These are phyloP conservation scores for Malania oleifera DNA, from an alignment of 164 flowering plant genomes.

Conservation along the genomic window DNA sequence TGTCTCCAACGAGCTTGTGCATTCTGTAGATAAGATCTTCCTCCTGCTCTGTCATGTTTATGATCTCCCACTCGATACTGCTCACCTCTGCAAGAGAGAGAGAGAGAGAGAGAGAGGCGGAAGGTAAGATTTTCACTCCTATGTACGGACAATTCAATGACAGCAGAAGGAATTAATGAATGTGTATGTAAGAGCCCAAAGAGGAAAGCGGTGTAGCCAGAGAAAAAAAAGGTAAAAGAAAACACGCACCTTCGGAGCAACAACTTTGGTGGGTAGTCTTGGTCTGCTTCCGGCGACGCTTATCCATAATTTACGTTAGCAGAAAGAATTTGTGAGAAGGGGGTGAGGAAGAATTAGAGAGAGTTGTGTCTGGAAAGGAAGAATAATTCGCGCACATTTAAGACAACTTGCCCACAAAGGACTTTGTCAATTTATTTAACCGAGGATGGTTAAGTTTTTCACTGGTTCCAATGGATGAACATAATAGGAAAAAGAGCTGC, in stretches of 20 bases:
- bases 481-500: conserved; percentile 12
- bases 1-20: conserved; percentile 76
- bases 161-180: neutral
- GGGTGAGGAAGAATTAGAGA: neutral
- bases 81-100: conserved; percentile 48
- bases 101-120: neutral
- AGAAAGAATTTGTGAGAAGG: neutral
- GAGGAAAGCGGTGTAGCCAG: neutral
- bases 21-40: conserved; percentile 78
- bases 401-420: no score
- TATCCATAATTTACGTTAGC: conserved; percentile 27
- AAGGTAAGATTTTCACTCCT: no score
- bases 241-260: conserved; percentile 34
- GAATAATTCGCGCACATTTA: no score
- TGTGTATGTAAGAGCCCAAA: neutral
- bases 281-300: conserved; percentile 42
- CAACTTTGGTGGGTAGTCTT: conserved; percentile 19
- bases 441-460: no score
- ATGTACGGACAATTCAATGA: no score
- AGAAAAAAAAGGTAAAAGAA: neutral
- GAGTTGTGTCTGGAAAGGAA: neutral
- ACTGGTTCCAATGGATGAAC: no score
- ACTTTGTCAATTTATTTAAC: no score
- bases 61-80: conserved; percentile 46
- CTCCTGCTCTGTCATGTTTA: conserved; percentile 60